Evolutionary conservation across 495 filamentous ascomycete species (phyloP).

Genomic region (Tuber borchii): DNA sequence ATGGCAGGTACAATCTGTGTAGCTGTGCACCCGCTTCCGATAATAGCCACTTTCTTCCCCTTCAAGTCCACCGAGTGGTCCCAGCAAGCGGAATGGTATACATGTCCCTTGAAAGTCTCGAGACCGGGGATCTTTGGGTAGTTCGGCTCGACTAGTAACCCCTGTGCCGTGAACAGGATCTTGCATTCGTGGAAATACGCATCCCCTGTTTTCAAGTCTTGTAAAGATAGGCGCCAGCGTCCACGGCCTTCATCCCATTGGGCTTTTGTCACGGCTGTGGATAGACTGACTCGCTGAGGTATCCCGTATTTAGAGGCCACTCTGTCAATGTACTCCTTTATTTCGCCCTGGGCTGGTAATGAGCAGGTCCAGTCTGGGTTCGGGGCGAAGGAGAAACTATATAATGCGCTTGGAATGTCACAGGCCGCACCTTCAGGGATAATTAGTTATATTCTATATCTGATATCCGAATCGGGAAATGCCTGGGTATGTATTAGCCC

Average conservation of each 20-base stretch:
- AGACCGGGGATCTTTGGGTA: slow-evolving; percentile 46
- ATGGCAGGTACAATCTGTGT: slow-evolving; percentile 47
- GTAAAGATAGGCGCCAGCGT: slow-evolving; percentile 48
- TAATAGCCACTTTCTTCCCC: slow-evolving; percentile 51
- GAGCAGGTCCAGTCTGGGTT: slow-evolving; percentile 48
- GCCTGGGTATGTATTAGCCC: slow-evolving; percentile 15
- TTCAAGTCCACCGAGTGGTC: slow-evolving; percentile 46
- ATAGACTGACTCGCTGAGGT: slow-evolving; percentile 45
- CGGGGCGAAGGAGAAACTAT: slow-evolving; percentile 49
- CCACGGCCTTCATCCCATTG: slow-evolving; percentile 45
- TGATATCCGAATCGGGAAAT: neutral
- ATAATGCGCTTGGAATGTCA: slow-evolving; percentile 39
- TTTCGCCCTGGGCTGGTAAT: slow-evolving; percentile 46
- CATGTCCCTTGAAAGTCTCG: slow-evolving; percentile 46
- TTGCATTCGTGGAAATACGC: slow-evolving; percentile 47
- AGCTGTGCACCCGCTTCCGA: slow-evolving; percentile 49
- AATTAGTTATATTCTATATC: neutral
- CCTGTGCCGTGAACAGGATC: slow-evolving; percentile 54
- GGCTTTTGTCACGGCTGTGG: slow-evolving; percentile 45
- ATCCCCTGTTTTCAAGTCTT: slow-evolving; percentile 30
- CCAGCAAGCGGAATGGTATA: slow-evolving; percentile 55
- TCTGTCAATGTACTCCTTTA: slow-evolving; percentile 47
- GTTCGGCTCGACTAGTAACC: slow-evolving; percentile 49
- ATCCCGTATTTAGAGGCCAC: slow-evolving; percentile 49
- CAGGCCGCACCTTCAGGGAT: neutral